These are phyloP conservation scores for Myxozyma neglecta DNA, from an alignment of 805 yeast genomes.

Conservation along the genomic window DNA sequence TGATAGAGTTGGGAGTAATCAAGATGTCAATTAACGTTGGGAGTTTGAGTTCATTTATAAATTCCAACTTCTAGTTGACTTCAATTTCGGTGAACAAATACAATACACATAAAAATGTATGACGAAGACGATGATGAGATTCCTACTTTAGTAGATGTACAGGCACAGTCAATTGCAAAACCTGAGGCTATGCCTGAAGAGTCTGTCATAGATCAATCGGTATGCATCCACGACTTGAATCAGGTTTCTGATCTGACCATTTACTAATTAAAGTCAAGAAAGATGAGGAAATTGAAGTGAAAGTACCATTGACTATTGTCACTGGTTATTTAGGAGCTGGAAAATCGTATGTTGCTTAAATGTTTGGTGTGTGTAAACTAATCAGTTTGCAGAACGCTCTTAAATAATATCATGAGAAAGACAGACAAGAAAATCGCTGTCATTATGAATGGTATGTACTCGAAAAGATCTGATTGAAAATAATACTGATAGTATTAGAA, in stretches of 20 bases:
- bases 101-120: not conserved
- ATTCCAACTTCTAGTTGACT: not conserved
- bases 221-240: not conserved
- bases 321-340: constrained; percentile 97
- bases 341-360: constrained; percentile 50
- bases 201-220: not conserved
- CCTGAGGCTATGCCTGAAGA: not conserved
- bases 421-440: constrained; percentile 81
- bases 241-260: not conserved
- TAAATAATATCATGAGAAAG: constrained; percentile 68
- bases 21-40: not conserved
- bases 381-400: constrained; percentile 51
- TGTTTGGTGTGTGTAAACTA: not conserved
- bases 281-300: constrained; percentile 33
- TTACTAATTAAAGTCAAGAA: not conserved
- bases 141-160: constrained; percentile 12
- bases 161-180: not conserved
- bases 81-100: not conserved
- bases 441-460: constrained; percentile 62
- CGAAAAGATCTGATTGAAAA: not conserved
- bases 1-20: not conserved
- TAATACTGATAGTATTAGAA: constrained; percentile 21
- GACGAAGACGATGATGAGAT: constrained; percentile 16
- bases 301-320: constrained; percentile 87
- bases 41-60: not conserved